Evolutionary conservation across 257 asterid species (phyloP), one percentile per base, ranked within the genome.

Genomic region (Cinchona pubescens): DNA sequence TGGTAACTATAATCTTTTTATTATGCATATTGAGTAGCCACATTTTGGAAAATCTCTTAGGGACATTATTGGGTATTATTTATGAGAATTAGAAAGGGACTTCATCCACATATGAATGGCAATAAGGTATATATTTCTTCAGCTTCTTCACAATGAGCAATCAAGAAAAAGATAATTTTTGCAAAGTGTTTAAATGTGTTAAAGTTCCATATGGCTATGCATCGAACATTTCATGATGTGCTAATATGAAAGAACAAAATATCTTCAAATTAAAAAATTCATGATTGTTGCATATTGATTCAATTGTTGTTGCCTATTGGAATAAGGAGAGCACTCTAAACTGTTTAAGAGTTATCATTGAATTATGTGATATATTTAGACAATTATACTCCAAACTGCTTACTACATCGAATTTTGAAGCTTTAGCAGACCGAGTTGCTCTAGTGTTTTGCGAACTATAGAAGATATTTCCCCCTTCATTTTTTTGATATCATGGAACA

Each of bases 401-500:
- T 25, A 46, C 42, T 5, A 23, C 29, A 1, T 3, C 25, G 30
- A 40, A 70, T 29, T 70, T 70, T 45, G 60, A 70, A 65, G 71
- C 49, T 65, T 65, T 65, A 30, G 51, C 37, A 38, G 51, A 65
- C 8, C 71, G 49, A 42, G 38, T 38, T 37, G 71, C 71, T 21
- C 15, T 37, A 16, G 29, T 23, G 4, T 16, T 65, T 37, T 65
- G 74, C 29, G 12, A 32, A 43, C 32, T 70, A 13, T 59, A 70
- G n/a, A 48, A 70, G 18, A 70, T 48, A 45, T 70, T 62, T 30
- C 72, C n/a, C n/a, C n/a, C n/a, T n/a, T n/a, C n/a, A n/a, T n/a
- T n/a, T n/a, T n/a, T n/a, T n/a, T n/a, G n/a, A n/a, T n/a, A n/a
- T n/a, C n/a, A n/a, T n/a, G n/a, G n/a, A n/a, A n/a, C n/a, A n/a